Percentiles rank a stretch among this genome's conserved stretches.
phyloP scores from a whole-genome alignment of 352 stramenopile genomes.

The Phytophthora uliginosa region DNA sequence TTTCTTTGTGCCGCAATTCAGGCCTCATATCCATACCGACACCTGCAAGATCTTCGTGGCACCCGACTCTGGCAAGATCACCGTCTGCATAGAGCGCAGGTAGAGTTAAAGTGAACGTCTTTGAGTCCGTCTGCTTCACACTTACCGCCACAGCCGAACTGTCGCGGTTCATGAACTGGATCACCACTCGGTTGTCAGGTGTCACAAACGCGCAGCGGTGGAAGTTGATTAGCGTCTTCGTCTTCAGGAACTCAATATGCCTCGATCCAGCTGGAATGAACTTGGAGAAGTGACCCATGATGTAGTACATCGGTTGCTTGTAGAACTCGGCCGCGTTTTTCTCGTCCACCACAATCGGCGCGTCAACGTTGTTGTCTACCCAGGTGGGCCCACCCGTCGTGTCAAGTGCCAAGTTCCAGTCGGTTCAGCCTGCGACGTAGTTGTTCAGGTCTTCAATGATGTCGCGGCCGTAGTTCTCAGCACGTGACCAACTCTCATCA shows the following conservation, averaged over 20 bases:
- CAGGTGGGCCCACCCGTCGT: conserved; percentile 80
- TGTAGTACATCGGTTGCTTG: conserved; percentile 88
- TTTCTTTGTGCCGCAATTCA: too few relatives aligned
- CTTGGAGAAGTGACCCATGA: conserved; percentile 80
- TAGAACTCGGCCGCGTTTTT: conserved; percentile 67
- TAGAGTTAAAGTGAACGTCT: not conserved
- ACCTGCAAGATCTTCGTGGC: too few relatives aligned
- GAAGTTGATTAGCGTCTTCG: conserved; percentile 15
- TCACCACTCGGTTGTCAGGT: conserved; percentile 3
- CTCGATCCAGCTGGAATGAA: conserved; percentile 61
- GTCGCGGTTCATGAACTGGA: not conserved
- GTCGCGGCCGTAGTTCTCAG: conserved; percentile 83
- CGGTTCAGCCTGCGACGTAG: conserved; percentile 78
- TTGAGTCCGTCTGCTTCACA: not conserved
- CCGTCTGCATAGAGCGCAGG: not conserved
- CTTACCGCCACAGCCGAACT: not conserved
- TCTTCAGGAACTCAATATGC: conserved; percentile 50
- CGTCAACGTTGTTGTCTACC: conserved; percentile 74
- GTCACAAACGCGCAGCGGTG: not conserved
- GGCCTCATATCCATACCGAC: too few relatives aligned
- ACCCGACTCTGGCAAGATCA: not conserved
- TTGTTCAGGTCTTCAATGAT: conserved; percentile 90
- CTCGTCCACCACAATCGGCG: conserved; percentile 78
- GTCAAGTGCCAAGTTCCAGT: conserved; percentile 91
- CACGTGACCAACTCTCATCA: conserved; percentile 63